phyloP scores from a whole-genome alignment of 306 rosid genomes.

The Rosa lucieae region DNA sequence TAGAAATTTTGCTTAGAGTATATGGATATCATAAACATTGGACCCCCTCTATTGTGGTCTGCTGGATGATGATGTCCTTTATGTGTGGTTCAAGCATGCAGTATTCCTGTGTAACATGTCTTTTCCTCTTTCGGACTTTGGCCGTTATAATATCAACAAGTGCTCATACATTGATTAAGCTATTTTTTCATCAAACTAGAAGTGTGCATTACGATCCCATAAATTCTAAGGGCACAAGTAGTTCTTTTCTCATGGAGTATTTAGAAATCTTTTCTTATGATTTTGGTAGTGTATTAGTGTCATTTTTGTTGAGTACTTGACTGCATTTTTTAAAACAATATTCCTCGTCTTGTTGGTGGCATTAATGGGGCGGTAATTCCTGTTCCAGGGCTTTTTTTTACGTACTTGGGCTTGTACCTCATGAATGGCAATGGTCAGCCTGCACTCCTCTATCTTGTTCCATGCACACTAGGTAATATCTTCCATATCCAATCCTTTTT shows the following conservation, averaged over 20 bases:
- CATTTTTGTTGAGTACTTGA: not conserved
- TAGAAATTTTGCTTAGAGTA: not conserved
- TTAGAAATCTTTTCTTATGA: not conserved
- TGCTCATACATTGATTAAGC: not conserved
- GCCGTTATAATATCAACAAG: not conserved
- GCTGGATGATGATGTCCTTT: not conserved
- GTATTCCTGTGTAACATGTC: not conserved
- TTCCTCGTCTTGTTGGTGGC: conserved; percentile 4
- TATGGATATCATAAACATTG: not conserved
- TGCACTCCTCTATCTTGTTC: conserved; percentile 96
- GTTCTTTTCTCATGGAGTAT: not conserved
- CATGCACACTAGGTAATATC: conserved; percentile 85
- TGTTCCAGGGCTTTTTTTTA: conserved; percentile 63
- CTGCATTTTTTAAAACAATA: conserved; percentile 12
- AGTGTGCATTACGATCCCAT: not conserved
- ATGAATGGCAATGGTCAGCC: conserved; percentile 97
- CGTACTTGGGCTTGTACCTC: conserved; percentile 71
- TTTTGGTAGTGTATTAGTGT: not conserved
- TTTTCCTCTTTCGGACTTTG: not conserved
- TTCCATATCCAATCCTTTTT: not conserved
- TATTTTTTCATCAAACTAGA: not conserved
- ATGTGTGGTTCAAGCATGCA: not conserved
- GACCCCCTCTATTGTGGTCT: not conserved
- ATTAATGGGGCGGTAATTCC: conserved; percentile 23
- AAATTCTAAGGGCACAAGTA: not conserved